Evolutionary conservation across 495 filamentous ascomycete genomes (phyloP), one percentile per base, ranked within the genome.

Genomic region (Margaritispora aquatica): DNA sequence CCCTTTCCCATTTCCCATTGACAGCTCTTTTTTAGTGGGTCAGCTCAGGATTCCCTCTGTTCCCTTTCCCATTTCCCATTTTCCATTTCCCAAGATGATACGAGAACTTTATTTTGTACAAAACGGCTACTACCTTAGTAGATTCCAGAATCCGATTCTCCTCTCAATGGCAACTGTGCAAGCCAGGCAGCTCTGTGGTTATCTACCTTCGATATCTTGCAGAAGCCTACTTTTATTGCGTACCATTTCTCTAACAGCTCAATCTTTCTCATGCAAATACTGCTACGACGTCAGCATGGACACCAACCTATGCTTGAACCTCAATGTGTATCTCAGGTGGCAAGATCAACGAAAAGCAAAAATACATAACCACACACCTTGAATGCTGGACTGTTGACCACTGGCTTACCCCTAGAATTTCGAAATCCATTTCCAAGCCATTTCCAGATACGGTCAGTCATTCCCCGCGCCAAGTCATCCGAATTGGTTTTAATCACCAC

Each of bases 401-500:
- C 64, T 2, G 55, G 38, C 9, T 55, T 0, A 11, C 63, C 66
- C 2, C 26, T 54, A 9, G 54, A 20, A 19, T 68, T 73, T 0
- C 13, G 24, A 55, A 63, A 73, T 3, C 63, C 66, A 31, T 70
- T 72, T 0, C 13, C 1, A 10, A 2, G 8, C 71, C 70, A 72
- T 2, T 55, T 71, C 48, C 61, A 19, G n/a, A 68, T 54, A 67
- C 60, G 66, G 0, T 58, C 47, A 17, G 54, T 54, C 62, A 73
- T 61, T 10, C 68, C 69, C 9, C 54, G 46, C 15, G 67, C 44
- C 2, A 69, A 63, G 58, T 70, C 71, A 24, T 20, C 46, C 0
- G 68, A 73, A 50, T 72, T 68, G 3, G 70, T 69, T 26, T 70
- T 22, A 19, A 73, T 66, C 1, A 55, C 58, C 26, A 73, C 60